Evolutionary conservation across 305 asterid genomes (phyloP), one percentile per base, ranked within the genome.

Genomic region (Coffea humblotiana): DNA sequence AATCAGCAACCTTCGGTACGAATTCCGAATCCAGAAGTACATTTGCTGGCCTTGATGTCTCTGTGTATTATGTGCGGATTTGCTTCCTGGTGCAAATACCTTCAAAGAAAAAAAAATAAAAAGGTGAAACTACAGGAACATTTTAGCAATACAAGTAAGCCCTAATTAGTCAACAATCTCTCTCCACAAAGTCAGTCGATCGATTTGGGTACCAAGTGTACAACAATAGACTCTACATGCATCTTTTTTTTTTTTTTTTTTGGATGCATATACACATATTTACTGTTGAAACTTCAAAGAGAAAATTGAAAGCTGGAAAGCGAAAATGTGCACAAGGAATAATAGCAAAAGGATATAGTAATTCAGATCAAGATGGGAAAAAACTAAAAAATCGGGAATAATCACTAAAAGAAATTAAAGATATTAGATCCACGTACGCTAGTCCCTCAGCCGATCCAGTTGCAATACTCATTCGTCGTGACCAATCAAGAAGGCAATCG

Each of bases 11-110:
- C 77, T 91, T 91, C 61, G 93, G 85, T 0, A 87, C 83, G 83
- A 88, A 89, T 15, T 91, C 88, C 0, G 92, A 85, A 80, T 91
- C 96, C 47, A 93, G 72, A 23, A 93, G 90, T 27, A 93, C 93
- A 21, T 92, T 92, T 92, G 90, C 97, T 92, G 2, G 97, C 97
- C 77, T 92, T 90, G 52, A 92, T 89, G 86, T 92, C 97, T 82
- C 97, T 77, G 76, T 92, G 97, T 72, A 92, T 92, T 47, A 91
- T 92, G 83, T 91, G 97, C 21, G 97, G 97, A 58, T 83, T 90
- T 66, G 93, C 93, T 80, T 91, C 94, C 40, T 88, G 92, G 83
- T 91, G 97, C 93, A 91, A 86, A 86, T 91, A 93, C 11, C 97
- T 92, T 81, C 83, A 79, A 54, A 65, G 1, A 25, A 72, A 63